These are phyloP conservation scores for Fomitopsis pulvina DNA, from an alignment of 768 basidiomycete species.

Conservation along the genomic window DNA sequence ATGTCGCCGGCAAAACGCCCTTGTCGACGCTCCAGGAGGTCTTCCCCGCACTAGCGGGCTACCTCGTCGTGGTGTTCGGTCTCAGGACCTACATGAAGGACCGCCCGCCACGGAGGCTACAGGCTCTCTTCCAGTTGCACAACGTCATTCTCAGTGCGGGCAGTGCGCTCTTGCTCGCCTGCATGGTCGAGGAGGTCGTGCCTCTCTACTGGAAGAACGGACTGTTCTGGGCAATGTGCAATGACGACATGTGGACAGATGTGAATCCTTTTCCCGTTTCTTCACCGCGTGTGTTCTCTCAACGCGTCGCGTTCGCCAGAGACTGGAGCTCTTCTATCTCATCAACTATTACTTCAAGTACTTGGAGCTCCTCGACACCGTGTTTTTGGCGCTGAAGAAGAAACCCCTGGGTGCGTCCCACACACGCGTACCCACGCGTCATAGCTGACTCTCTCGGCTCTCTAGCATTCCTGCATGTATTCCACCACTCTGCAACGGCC, in stretches of 20 bases:
- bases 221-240: constrained; percentile 73
- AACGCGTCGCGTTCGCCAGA: constrained; percentile 35
- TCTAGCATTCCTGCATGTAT: constrained; percentile 90
- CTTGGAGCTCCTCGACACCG: constrained; percentile 91
- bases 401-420: constrained; percentile 81
- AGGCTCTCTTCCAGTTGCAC: constrained; percentile 80
- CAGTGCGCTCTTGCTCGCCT: constrained; percentile 74
- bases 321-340: constrained; percentile 95
- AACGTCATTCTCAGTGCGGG: constrained; percentile 85
- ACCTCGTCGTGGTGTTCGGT: constrained; percentile 86
- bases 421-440: neutral
- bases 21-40: constrained; percentile 75
- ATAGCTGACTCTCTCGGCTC: neutral
- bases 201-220: constrained; percentile 73
- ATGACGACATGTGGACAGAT: constrained; percentile 74
- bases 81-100: constrained; percentile 80
- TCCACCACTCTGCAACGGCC: constrained; percentile 98
- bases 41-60: constrained; percentile 58
- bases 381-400: constrained; percentile 97
- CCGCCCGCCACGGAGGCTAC: constrained; percentile 67
- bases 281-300: constrained; percentile 1
- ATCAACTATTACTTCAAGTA: constrained; percentile 99
- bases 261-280: constrained; percentile 40
- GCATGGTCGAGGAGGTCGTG: constrained; percentile 88
- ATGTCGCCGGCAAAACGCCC: constrained; percentile 72